Percentiles rank a stretch among this genome's conserved stretches.
These are phyloP conservation scores for Yamadazyma scolyti DNA, from an alignment of 805 yeast genomes.

Conservation along the genomic window DNA sequence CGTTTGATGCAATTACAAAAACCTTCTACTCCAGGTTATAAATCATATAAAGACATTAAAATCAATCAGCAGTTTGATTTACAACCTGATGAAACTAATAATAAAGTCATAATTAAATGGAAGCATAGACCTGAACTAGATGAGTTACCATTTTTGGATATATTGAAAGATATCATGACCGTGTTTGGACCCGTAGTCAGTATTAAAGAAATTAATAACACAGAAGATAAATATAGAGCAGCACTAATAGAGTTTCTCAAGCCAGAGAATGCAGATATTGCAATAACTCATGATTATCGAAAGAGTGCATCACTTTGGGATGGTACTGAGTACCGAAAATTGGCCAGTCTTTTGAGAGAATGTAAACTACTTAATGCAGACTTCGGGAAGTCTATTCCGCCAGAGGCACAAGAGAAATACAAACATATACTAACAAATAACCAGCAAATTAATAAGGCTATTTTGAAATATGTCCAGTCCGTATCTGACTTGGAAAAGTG, in stretches of 20 bases:
- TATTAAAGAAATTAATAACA: slow-evolving; percentile 4
- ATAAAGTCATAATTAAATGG: slow-evolving; percentile 39
- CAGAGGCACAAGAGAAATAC: background rate
- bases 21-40: slow-evolving; percentile 7
- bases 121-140: slow-evolving; percentile 36
- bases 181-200: slow-evolving; percentile 40
- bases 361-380: too few species aligned
- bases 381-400: background rate
- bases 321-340: slow-evolving; percentile 36
- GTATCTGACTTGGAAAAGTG: slow-evolving; percentile 26
- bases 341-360: slow-evolving; percentile 45
- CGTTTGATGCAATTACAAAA: slow-evolving; percentile 19
- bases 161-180: slow-evolving; percentile 37
- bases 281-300: slow-evolving; percentile 40
- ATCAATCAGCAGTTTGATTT: slow-evolving; percentile 2
- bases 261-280: slow-evolving; percentile 25
- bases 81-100: background rate
- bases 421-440: background rate
- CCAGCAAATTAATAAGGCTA: too few species aligned
- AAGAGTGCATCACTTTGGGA: slow-evolving; percentile 45
- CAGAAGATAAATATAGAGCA: slow-evolving; percentile 13
- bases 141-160: slow-evolving; percentile 25
- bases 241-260: slow-evolving; percentile 33
- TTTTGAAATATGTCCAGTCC: slow-evolving; percentile 24
- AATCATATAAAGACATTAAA: slow-evolving; percentile 18